Percentiles rank a stretch among this genome's conserved stretches.
Evolutionary conservation across 768 basidiomycete genomes (phyloP).

Genomic region (Naganishia kalamii): DNA sequence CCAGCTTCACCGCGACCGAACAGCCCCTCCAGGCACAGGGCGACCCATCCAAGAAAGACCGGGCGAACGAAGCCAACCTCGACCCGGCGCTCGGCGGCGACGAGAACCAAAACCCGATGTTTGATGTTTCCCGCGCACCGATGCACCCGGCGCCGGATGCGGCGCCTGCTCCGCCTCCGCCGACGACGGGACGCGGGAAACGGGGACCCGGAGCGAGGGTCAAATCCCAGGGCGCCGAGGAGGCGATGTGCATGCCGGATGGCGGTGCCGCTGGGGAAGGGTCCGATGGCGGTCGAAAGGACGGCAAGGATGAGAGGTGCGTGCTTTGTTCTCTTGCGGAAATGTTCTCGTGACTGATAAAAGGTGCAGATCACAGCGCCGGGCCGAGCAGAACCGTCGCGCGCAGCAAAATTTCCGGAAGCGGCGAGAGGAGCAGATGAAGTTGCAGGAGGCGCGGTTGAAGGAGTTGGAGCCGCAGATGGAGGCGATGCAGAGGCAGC

Average conservation of each 20-base stretch:
- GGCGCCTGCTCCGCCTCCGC: background rate
- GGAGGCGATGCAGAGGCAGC: constrained; percentile 8
- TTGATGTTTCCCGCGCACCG: background rate
- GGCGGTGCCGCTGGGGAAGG: background rate
- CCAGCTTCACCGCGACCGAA: background rate
- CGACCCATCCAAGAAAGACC: background rate
- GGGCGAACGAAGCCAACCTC: background rate
- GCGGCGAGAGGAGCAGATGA: constrained; percentile 58
- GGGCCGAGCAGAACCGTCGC: constrained; percentile 90
- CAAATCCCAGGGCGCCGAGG: background rate
- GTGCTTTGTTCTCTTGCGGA: background rate
- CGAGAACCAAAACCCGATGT: background rate
- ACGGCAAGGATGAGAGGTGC: constrained; percentile 10
- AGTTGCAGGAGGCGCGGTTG: constrained; percentile 21
- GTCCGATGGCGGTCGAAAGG: background rate
- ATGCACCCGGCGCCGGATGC: background rate
- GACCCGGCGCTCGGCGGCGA: background rate
- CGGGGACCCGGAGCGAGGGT: background rate
- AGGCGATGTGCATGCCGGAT: background rate
- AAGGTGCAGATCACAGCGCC: constrained; percentile 49
- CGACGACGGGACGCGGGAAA: too few species aligned
- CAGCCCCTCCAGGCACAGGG: background rate
- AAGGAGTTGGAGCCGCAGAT: constrained; percentile 3
- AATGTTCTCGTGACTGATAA: background rate
- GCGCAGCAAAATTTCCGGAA: constrained; percentile 88